These are phyloP conservation scores for Phylloboletellus chloephorus DNA, from an alignment of 1,284 basidiomycete genomes.

Conservation along the genomic window DNA sequence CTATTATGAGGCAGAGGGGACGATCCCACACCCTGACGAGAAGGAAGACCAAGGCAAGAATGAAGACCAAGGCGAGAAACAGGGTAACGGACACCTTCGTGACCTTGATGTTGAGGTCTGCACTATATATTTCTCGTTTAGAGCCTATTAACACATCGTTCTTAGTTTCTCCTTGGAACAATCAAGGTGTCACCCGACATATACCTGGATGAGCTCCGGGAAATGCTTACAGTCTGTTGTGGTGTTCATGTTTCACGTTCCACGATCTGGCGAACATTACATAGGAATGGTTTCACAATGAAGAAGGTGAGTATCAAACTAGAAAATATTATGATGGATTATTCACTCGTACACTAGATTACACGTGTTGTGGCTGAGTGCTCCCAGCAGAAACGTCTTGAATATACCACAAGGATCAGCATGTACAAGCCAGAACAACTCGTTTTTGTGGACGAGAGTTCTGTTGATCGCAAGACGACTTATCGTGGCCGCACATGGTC, in stretches of 20 bases:
- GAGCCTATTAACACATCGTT: too few species aligned
- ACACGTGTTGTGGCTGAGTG: background rate
- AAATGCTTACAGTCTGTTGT: background rate
- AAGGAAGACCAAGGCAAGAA: too few species aligned
- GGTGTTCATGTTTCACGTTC: background rate
- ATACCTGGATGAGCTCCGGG: slow-evolving; percentile 5
- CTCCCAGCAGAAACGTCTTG: background rate
- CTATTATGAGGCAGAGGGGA: background rate
- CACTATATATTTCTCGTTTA: background rate
- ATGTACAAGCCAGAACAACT: background rate
- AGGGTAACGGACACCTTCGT: background rate
- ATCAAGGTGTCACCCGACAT: background rate
- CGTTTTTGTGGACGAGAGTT: too few species aligned
- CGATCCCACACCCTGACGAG: too few species aligned
- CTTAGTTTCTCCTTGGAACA: slow-evolving; percentile 2
- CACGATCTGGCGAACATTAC: background rate
- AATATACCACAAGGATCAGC: background rate
- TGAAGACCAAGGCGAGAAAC: background rate
- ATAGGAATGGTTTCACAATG: slow-evolving; percentile 1
- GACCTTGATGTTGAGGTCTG: slow-evolving; percentile 2
- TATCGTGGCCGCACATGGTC: background rate
- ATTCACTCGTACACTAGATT: background rate
- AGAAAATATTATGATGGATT: too few species aligned
- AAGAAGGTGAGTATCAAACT: slow-evolving; percentile 8
- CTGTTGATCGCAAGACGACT: background rate